Conservation (phyloP, 2,329 filamentous ascomycete species). For the Colletotrichum lupini region DNA sequence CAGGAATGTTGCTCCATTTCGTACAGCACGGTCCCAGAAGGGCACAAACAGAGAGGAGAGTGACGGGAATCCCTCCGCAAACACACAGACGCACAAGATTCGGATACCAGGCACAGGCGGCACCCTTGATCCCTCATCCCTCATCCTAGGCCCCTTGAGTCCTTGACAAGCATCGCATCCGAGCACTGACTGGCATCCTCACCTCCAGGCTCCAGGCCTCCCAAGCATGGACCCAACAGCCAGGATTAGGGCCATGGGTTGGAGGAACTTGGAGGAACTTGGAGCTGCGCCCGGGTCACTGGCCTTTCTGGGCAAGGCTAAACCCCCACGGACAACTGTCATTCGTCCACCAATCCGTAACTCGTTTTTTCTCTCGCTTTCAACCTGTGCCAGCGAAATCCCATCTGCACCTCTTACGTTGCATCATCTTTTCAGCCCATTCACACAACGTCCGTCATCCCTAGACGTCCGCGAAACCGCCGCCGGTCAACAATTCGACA, state of each 20-base stretch:
- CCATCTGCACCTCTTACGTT: background rate
- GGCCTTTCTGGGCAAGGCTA: conserved; percentile 1
- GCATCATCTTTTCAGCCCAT: background rate
- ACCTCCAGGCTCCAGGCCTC: background rate
- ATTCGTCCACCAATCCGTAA: background rate
- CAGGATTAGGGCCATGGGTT: background rate
- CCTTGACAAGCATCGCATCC: conserved; percentile 1
- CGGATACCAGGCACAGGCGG: background rate
- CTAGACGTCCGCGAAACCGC: background rate
- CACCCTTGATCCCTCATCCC: background rate
- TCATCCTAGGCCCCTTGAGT: background rate
- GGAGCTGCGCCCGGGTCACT: background rate
- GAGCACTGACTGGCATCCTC: too few species aligned
- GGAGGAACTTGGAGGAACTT: background rate
- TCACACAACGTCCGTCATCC: background rate
- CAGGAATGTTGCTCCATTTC: conserved; percentile 10
- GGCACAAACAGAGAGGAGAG: background rate
- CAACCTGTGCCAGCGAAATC: background rate
- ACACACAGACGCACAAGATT: background rate
- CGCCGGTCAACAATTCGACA: background rate
- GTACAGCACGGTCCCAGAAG: background rate
- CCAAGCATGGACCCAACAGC: background rate
- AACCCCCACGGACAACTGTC: conserved; percentile 1
- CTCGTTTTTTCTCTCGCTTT: conserved; percentile 19
- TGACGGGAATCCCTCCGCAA: background rate